Evolutionary conservation across 345 rosid species (phyloP).

Genomic region (Bretschneidera sinensis): DNA sequence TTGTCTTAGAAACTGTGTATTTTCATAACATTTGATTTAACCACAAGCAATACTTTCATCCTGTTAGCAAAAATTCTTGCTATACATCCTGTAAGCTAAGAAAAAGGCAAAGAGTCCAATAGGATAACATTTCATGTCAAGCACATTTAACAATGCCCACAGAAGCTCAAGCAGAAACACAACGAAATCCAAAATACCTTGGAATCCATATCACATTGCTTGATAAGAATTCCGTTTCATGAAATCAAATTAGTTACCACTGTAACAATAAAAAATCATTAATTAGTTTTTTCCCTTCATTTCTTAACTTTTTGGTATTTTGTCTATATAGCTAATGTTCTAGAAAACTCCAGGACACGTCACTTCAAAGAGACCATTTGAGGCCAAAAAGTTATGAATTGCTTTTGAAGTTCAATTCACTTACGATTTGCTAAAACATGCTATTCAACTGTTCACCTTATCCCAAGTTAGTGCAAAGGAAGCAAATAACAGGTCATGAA

Average conservation of each 20-base stretch:
- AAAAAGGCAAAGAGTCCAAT: too few relatives aligned
- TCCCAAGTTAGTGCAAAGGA: background rate
- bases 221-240: background rate
- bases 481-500: background rate
- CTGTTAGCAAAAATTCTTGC: too few relatives aligned
- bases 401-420: too few relatives aligned
- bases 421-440: too few relatives aligned
- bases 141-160: background rate
- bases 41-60: too few relatives aligned
- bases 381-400: too few relatives aligned
- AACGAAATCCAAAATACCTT: background rate
- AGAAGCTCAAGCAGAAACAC: background rate
- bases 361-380: background rate
- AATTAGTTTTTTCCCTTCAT: background rate
- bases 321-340: too few relatives aligned
- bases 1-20: background rate
- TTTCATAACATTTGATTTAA: too few relatives aligned
- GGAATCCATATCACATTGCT: background rate
- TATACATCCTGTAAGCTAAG: background rate
- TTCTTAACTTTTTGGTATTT: background rate
- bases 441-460: background rate
- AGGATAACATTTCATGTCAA: conserved; percentile 5
- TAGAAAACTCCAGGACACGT: background rate
- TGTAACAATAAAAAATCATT: background rate
- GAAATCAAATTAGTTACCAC: background rate